Evolutionary conservation across 805 yeast genomes (phyloP).

Genomic region (Wickerhamiella spandovensis): DNA sequence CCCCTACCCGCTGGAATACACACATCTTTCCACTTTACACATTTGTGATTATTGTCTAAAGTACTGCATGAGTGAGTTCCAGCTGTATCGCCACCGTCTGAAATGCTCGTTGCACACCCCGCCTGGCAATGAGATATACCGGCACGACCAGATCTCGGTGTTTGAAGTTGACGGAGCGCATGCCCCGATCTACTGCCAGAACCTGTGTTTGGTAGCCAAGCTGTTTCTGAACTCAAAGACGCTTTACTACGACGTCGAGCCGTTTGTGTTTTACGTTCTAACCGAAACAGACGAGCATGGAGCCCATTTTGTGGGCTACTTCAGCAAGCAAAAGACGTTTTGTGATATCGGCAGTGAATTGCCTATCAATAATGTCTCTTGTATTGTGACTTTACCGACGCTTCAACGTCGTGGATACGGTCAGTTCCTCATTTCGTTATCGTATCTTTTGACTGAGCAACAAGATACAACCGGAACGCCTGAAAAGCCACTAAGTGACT

Average conservation of each 20-base stretch:
- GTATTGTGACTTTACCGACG: conserved; percentile 80
- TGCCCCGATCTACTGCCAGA: conserved; percentile 72
- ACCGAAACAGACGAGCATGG: conserved; percentile 47
- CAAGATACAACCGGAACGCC: conserved; percentile 85
- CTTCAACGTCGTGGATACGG: conserved; percentile 87
- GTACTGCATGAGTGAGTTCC: conserved; percentile 58
- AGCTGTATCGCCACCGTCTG: conserved; percentile 52
- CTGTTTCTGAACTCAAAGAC: conserved; percentile 84
- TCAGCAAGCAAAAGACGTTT: conserved; percentile 61
- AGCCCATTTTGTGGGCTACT: conserved; percentile 85
- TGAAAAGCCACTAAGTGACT: conserved; percentile 80
- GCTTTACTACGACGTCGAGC: conserved; percentile 87
- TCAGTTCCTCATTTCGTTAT: conserved; percentile 72
- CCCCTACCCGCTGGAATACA: conserved; percentile 83
- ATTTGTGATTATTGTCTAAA: conserved; percentile 78
- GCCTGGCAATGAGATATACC: conserved; percentile 84
- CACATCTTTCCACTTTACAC: conserved; percentile 46
- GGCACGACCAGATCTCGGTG: conserved; percentile 54
- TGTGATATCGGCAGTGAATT: neutral
- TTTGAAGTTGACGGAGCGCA: conserved; percentile 92
- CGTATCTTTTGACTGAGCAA: conserved; percentile 60
- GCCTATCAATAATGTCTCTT: conserved; percentile 64
- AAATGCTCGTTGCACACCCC: conserved; percentile 68
- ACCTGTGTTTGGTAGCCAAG: conserved; percentile 79
- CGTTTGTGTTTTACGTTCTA: conserved; percentile 77